Evolutionary conservation across 129 eudicot genomes (phyloP).

Genomic region (Flaveria sonorensis): DNA sequence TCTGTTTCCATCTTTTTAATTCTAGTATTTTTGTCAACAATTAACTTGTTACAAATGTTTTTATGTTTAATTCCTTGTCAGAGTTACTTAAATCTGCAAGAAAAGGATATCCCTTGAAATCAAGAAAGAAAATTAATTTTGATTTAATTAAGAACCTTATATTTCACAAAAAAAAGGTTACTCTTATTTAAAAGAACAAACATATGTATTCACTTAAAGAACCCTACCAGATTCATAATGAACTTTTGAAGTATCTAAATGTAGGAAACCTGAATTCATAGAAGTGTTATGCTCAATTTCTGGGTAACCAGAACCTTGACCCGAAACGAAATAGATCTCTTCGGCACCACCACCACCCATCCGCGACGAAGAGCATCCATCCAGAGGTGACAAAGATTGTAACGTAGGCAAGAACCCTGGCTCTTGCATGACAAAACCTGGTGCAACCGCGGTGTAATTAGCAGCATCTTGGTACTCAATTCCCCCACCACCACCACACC

Average conservation of each 20-base stretch:
- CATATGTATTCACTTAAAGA: constrained; percentile 1
- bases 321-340: constrained; percentile 27
- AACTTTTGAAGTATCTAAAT: constrained; percentile 39
- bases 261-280: constrained; percentile 33
- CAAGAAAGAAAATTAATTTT: neutral
- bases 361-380: constrained; percentile 36
- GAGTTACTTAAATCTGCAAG: neutral
- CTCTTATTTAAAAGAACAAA: neutral
- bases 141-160: neutral
- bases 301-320: constrained; percentile 29
- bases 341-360: constrained; percentile 19
- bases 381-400: constrained; percentile 20
- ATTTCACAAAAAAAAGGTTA: neutral
- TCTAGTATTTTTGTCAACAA: neutral
- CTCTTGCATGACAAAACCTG: constrained; percentile 20
- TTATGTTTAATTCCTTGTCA: neutral
- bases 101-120: neutral
- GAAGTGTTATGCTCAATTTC: constrained; percentile 40
- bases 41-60: neutral
- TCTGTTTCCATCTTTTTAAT: neutral
- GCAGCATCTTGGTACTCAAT: constrained; percentile 26
- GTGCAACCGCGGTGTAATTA: constrained; percentile 12
- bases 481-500: constrained; percentile 23
- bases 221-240: constrained; percentile 57
- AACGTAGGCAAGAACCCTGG: constrained; percentile 17